phyloP scores from a whole-genome alignment of 371 early-diverging fungal genomes.

The Coemansia sp. region DNA sequence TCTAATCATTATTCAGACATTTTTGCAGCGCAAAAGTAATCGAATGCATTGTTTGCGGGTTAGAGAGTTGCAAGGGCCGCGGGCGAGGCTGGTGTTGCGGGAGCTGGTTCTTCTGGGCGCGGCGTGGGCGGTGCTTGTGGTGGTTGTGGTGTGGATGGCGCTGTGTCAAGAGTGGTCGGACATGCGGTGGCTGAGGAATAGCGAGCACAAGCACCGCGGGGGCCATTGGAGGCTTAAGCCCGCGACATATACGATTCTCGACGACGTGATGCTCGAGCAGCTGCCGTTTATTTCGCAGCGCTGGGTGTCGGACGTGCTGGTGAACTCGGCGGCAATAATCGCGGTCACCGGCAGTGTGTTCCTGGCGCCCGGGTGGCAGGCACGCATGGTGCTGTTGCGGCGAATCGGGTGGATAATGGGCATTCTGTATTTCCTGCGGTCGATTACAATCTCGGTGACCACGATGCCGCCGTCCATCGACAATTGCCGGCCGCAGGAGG shows the following conservation, averaged over 20 bases:
- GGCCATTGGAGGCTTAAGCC: constrained; percentile 15
- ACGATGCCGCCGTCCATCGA: constrained; percentile 64
- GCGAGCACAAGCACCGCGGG: background rate
- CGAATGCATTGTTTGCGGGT: background rate
- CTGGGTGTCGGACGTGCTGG: constrained; percentile 29
- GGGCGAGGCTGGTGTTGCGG: constrained; percentile 1
- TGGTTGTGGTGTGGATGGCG: constrained; percentile 33
- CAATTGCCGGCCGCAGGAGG: constrained; percentile 54
- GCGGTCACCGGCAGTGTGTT: constrained; percentile 25
- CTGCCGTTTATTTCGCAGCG: constrained; percentile 14
- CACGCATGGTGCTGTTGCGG: constrained; percentile 59
- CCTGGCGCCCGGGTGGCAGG: constrained; percentile 38
- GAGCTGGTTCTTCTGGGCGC: constrained; percentile 12
- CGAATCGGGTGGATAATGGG: constrained; percentile 63
- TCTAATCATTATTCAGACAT: background rate
- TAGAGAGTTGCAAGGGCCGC: background rate
- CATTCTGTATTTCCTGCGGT: constrained; percentile 60
- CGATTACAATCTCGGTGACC: constrained; percentile 65
- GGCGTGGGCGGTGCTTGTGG: constrained; percentile 9
- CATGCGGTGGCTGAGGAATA: constrained; percentile 27
- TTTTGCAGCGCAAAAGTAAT: background rate
- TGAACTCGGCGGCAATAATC: constrained; percentile 16
- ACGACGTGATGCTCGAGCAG: constrained; percentile 30
- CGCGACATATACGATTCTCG: constrained; percentile 9
- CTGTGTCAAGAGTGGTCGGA: constrained; percentile 47